These are phyloP conservation scores for Gracilaria caudata DNA, from an alignment of 23 red algal species.

Conservation along the genomic window DNA sequence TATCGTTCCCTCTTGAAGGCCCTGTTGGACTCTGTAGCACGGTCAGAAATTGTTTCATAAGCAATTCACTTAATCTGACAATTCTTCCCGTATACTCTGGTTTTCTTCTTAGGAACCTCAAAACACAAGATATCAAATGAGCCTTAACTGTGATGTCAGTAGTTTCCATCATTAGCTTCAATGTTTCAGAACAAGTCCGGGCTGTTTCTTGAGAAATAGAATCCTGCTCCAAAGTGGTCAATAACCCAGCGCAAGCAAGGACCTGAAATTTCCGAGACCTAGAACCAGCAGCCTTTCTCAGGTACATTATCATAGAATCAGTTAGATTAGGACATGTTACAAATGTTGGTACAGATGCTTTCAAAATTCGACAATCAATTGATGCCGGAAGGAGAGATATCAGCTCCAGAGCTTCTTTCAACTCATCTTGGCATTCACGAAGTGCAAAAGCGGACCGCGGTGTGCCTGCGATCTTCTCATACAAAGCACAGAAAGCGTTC, in stretches of 20 bases:
- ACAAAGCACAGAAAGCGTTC: conserved; percentile 30
- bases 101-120: conserved; percentile 13
- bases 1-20: neutral
- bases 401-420: conserved; percentile 37
- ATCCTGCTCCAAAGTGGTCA: conserved; percentile 6
- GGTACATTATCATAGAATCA: conserved; percentile 35
- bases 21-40: neutral
- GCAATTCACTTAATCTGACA: neutral
- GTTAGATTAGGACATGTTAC: conserved; percentile 40
- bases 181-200: neutral
- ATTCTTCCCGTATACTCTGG: conserved; percentile 7
- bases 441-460: conserved; percentile 30
- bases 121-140: conserved; percentile 6
- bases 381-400: conserved; percentile 33
- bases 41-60: conserved; percentile 14
- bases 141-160: conserved; percentile 29
- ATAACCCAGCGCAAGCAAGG: conserved; percentile 29
- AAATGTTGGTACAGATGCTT: conserved; percentile 38
- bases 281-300: conserved; percentile 22
- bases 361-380: conserved; percentile 18
- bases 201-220: neutral
- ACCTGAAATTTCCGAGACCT: conserved; percentile 20
- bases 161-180: conserved; percentile 37
- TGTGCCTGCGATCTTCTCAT: conserved; percentile 3
- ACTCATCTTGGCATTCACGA: conserved; percentile 9